A percentile compares a stretch with the other conserved stretches of the same genome.
Conservation (phyloP, 1,139 yeast genomes). For the Kodamaea derodonti region DNA sequence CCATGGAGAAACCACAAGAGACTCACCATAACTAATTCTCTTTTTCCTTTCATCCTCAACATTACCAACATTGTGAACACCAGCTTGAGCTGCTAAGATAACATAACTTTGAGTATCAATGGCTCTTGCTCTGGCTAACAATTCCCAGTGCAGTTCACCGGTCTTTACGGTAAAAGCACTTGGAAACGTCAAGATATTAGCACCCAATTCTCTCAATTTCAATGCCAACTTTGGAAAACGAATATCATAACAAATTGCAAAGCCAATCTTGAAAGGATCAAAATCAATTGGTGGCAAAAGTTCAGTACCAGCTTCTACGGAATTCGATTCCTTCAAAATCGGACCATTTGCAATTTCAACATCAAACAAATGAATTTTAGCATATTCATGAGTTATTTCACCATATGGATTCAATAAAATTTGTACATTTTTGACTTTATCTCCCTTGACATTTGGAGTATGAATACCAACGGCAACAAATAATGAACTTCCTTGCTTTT, state of each 20-base stretch:
- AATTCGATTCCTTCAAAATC: conserved; percentile 66
- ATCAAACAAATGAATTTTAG: conserved; percentile 85
- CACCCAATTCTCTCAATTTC: conserved; percentile 64
- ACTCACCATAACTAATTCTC: conserved; percentile 75
- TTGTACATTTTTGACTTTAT: conserved; percentile 64
- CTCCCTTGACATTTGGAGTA: conserved; percentile 50
- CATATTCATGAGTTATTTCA: conserved; percentile 61
- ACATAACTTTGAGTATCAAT: conserved; percentile 85
- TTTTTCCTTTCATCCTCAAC: conserved; percentile 30
- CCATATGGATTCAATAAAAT: conserved; percentile 70
- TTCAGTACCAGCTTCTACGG: conserved; percentile 74
- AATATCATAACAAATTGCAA: conserved; percentile 82
- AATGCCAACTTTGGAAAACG: conserved; percentile 83
- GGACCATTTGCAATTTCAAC: conserved; percentile 78
- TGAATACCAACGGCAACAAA: conserved; percentile 68
- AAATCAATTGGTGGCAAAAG: conserved; percentile 55
- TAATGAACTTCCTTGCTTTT: conserved; percentile 12
- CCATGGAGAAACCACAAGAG: conserved; percentile 88
- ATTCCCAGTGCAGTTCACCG: conserved; percentile 88
- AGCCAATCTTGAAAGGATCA: conserved; percentile 62
- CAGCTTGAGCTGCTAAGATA: conserved; percentile 88
- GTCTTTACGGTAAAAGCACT: conserved; percentile 91
- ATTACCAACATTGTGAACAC: conserved; percentile 54
- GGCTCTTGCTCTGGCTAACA: conserved; percentile 77
- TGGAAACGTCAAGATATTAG: conserved; percentile 76